These are phyloP conservation scores for Talaromyces marneffei DNA, from an alignment of 2,329 filamentous ascomycete species.

Conservation along the genomic window DNA sequence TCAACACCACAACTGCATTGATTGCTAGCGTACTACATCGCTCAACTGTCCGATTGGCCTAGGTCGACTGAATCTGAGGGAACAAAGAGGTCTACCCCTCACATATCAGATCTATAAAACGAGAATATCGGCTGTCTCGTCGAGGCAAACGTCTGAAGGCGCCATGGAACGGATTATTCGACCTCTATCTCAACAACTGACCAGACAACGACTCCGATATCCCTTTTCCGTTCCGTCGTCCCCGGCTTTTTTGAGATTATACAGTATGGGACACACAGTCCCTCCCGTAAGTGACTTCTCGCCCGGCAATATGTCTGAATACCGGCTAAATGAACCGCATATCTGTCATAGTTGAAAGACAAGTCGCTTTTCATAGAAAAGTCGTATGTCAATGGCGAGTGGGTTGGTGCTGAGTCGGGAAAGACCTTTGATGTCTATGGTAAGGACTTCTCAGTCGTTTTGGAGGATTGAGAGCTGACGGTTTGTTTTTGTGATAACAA, in stretches of 20 bases:
- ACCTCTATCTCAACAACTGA: conserved; percentile 32
- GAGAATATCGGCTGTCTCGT: neutral
- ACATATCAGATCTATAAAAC: neutral
- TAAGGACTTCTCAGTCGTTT: conserved; percentile 30
- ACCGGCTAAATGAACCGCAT: conserved; percentile 9
- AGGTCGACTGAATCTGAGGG: neutral
- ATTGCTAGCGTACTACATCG: neutral
- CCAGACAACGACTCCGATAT: conserved; percentile 31
- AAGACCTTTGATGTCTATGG: conserved; percentile 85
- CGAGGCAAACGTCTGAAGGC: neutral
- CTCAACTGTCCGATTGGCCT: neutral
- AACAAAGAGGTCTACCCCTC: conserved; percentile 6
- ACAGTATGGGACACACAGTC: conserved; percentile 38
- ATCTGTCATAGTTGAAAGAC: conserved; percentile 60
- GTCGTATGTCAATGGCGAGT: conserved; percentile 86
- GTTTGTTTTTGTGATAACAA: conserved; percentile 24
- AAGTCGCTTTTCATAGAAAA: conserved; percentile 77
- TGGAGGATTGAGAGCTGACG: neutral
- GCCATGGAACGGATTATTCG: conserved; percentile 33
- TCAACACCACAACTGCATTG: neutral
- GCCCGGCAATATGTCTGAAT: neutral
- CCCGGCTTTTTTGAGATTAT: conserved; percentile 27
- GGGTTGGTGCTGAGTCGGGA: conserved; percentile 76
- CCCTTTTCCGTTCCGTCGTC: conserved; percentile 30
- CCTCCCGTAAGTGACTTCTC: conserved; percentile 31